Percentiles rank a stretch among this genome's conserved stretches.
These are phyloP conservation scores for Penicillium capsulatum DNA, from an alignment of 2,329 filamentous ascomycete species.

Conservation along the genomic window DNA sequence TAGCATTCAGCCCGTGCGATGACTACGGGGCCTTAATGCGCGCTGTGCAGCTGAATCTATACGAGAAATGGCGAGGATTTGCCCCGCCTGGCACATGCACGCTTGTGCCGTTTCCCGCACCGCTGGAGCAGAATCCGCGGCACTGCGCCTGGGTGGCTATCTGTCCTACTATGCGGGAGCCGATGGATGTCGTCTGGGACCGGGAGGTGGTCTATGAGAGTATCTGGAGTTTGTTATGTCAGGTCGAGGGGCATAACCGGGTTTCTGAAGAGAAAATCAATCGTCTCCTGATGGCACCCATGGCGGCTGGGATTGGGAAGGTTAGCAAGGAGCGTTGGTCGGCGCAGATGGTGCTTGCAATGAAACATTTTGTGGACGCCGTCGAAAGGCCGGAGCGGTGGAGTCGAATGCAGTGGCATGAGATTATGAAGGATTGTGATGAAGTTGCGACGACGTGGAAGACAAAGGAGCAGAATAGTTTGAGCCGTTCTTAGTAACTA, in stretches of 20 bases:
- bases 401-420: slow-evolving; percentile 39
- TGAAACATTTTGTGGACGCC: slow-evolving; percentile 52
- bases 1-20: slow-evolving; percentile 39
- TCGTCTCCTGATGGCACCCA: slow-evolving; percentile 43
- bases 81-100: slow-evolving; percentile 51
- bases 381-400: slow-evolving; percentile 43
- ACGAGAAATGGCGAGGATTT: slow-evolving; percentile 48
- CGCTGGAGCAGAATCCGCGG: slow-evolving; percentile 41
- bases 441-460: slow-evolving; percentile 7
- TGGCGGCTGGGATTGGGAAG: slow-evolving; percentile 48
- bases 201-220: slow-evolving; percentile 53
- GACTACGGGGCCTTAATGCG: slow-evolving; percentile 49
- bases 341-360: slow-evolving; percentile 47
- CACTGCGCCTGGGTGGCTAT: slow-evolving; percentile 46
- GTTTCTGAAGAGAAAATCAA: not conserved
- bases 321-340: slow-evolving; percentile 50
- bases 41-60: slow-evolving; percentile 45
- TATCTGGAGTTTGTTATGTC: slow-evolving; percentile 50
- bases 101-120: slow-evolving; percentile 43
- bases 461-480: not conserved
- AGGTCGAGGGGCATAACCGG: slow-evolving; percentile 48
- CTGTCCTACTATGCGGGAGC: slow-evolving; percentile 53
- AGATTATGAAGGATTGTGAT: slow-evolving; percentile 28
- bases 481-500: not conserved
- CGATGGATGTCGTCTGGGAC: slow-evolving; percentile 46